Evolutionary conservation across 2,329 filamentous ascomycete species (phyloP).

Genomic region (Cladosporium sp.): DNA sequence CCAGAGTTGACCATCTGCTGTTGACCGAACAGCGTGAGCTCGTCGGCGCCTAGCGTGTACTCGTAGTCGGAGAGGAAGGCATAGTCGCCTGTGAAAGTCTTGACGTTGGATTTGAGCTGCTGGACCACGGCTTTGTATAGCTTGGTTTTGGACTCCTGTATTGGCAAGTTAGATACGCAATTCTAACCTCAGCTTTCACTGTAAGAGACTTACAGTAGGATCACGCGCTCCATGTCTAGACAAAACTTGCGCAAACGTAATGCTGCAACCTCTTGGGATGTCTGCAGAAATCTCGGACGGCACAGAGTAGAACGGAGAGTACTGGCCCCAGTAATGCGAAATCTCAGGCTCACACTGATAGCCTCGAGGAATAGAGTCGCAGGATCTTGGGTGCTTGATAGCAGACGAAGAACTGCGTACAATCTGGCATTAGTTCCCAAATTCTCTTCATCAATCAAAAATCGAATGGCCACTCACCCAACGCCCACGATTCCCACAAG

Average conservation of each 20-base stretch:
- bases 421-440: neutral
- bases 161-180: neutral
- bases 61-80: conserved; percentile 71
- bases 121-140: conserved; percentile 65
- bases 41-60: conserved; percentile 69
- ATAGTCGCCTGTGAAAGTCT: conserved; percentile 61
- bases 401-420: neutral
- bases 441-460: neutral
- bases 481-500: conserved; percentile 7
- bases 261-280: conserved; percentile 66
- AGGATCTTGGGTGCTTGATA: conserved; percentile 15
- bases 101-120: conserved; percentile 61
- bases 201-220: conserved; percentile 57
- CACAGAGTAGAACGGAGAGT: conserved; percentile 80
- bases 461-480: neutral
- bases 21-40: conserved; percentile 68
- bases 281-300: conserved; percentile 62
- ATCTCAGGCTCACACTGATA: conserved; percentile 64
- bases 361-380: conserved; percentile 44
- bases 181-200: too few species aligned
- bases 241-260: conserved; percentile 79
- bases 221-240: conserved; percentile 84
- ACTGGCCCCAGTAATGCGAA: conserved; percentile 79
- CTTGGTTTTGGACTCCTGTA: conserved; percentile 56
- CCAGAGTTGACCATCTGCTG: conserved; percentile 74